Conservation (phyloP, 257 asterid genomes). For the Solanum etuberosum region DNA sequence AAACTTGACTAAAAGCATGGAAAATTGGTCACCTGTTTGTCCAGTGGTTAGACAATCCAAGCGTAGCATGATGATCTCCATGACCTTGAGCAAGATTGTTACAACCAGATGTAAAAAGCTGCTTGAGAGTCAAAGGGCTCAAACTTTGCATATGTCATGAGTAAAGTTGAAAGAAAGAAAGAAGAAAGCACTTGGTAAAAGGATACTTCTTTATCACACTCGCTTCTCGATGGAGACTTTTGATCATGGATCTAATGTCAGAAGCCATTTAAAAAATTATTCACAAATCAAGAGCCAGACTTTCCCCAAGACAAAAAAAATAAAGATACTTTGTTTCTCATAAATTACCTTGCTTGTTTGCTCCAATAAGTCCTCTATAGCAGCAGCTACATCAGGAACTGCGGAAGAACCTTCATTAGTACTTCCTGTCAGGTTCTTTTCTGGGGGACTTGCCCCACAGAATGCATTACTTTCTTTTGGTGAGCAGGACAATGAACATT, state of each 20-base stretch:
- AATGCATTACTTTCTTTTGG: conserved; percentile 6
- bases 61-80: conserved; percentile 30
- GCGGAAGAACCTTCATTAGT: conserved; percentile 24
- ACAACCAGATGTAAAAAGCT: conserved; percentile 63
- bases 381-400: conserved; percentile 87
- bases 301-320: neutral
- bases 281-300: neutral
- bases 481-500: conserved; percentile 9
- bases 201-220: conserved; percentile 66
- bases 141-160: conserved; percentile 2
- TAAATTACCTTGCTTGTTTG: conserved; percentile 73
- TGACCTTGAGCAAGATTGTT: conserved; percentile 51
- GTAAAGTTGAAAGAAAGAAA: neutral
- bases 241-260: conserved; percentile 58
- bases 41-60: conserved; percentile 60
- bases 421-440: conserved; percentile 22
- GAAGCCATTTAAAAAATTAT: conserved; percentile 16
- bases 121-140: conserved; percentile 28
- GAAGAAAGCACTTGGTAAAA: neutral
- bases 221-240: conserved; percentile 47
- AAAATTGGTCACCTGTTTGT: conserved; percentile 38
- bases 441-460: conserved; percentile 14
- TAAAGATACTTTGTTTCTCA: neutral
- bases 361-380: conserved; percentile 82
- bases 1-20: neutral